These are phyloP conservation scores for Botrytis deweyae DNA, from an alignment of 2,329 filamentous ascomycete genomes.

Conservation along the genomic window DNA sequence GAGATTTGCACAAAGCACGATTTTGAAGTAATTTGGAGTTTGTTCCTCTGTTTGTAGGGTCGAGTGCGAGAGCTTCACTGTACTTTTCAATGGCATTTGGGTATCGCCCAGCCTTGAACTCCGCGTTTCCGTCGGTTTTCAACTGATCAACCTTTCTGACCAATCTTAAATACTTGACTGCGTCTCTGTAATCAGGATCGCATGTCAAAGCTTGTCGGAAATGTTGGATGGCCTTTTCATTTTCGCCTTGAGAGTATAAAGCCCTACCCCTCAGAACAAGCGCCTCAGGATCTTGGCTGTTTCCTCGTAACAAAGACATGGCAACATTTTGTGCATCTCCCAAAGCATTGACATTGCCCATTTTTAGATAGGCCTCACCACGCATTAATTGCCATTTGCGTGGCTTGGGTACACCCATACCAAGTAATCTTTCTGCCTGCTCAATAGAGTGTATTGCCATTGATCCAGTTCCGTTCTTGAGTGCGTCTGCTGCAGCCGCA, in stretches of 20 bases:
- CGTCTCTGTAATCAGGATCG: constrained; percentile 88
- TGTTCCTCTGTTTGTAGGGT: constrained; percentile 84
- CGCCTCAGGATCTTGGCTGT: constrained; percentile 91
- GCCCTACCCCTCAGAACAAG: constrained; percentile 84
- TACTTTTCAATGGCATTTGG: constrained; percentile 83
- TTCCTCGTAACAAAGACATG: constrained; percentile 80
- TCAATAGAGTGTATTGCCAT: constrained; percentile 93
- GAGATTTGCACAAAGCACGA: constrained; percentile 78
- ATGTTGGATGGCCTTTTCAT: constrained; percentile 89
- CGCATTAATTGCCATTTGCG: constrained; percentile 93
- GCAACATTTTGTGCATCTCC: constrained; percentile 92
- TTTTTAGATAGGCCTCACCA: constrained; percentile 87
- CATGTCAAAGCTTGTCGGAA: constrained; percentile 86
- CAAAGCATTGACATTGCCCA: constrained; percentile 84
- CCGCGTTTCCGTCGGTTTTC: constrained; percentile 88
- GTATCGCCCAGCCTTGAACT: constrained; percentile 84
- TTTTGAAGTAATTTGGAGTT: constrained; percentile 96
- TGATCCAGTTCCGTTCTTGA: constrained; percentile 75
- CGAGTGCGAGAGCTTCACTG: constrained; percentile 76
- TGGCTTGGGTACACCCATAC: constrained; percentile 71
- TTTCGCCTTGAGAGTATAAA: constrained; percentile 88
- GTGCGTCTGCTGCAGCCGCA: constrained; percentile 72
- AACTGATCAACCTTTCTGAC: constrained; percentile 90
- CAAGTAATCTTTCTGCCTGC: constrained; percentile 80
- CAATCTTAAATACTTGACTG: constrained; percentile 82